phyloP scores from a whole-genome alignment of 179 eudicot species.

The Carnegiea gigantea region DNA sequence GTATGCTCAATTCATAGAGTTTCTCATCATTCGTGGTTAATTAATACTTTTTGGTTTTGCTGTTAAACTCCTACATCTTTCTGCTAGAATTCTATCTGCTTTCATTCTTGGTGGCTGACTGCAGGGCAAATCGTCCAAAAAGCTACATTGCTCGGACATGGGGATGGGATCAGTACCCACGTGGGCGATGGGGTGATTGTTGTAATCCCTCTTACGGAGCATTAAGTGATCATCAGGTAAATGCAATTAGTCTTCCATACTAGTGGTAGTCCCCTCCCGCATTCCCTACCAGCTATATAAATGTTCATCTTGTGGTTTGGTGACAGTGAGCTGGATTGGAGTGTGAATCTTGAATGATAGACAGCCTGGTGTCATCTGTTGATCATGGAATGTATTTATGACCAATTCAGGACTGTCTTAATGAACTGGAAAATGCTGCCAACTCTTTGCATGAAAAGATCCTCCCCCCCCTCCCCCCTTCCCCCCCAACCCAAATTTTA shows the following conservation, averaged over 20 bases:
- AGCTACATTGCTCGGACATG: conserved; percentile 84
- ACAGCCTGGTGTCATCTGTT: no score
- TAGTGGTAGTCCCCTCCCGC: no score
- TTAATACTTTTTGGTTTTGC: neutral
- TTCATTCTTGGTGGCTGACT: conserved; percentile 29
- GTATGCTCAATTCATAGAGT: conserved; percentile 38
- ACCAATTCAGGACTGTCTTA: no score
- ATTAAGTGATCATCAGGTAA: conserved; percentile 85
- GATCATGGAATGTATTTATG: no score
- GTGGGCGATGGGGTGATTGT: conserved; percentile 95
- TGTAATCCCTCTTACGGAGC: conserved; percentile 88
- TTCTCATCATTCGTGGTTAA: neutral
- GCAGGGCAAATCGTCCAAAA: conserved; percentile 98
- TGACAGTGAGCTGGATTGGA: no score
- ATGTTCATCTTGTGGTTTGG: neutral
- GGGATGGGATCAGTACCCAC: conserved; percentile 95
- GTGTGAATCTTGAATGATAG: neutral
- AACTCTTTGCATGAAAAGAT: no score
- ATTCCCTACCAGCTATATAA: no score
- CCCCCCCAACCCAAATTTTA: no score
- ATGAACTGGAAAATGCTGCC: no score
- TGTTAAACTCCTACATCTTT: no score
- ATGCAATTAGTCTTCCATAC: neutral
- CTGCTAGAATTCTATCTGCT: neutral
- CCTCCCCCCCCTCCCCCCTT: no score